Conservation (phyloP, 805 yeast genomes). For the Candida schatavii region DNA sequence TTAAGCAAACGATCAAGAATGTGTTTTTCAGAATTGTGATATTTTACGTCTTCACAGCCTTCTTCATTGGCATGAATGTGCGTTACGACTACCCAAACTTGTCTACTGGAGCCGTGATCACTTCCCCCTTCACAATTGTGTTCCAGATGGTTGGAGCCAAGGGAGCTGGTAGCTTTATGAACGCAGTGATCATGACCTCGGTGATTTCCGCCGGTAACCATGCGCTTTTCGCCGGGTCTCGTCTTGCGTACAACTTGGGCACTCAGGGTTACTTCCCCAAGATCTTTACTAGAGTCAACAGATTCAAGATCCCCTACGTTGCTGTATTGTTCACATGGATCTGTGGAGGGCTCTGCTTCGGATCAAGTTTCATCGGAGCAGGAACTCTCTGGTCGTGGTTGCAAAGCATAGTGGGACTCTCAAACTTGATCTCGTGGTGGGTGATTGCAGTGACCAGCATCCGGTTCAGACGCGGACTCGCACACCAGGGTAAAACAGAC, state of each 20-base stretch:
- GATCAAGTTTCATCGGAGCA: slow-evolving; percentile 53
- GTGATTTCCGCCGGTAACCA: slow-evolving; percentile 56
- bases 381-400: slow-evolving; percentile 55
- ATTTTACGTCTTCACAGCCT: slow-evolving; percentile 36
- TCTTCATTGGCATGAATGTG: slow-evolving; percentile 42
- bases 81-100: slow-evolving; percentile 37
- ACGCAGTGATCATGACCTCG: slow-evolving; percentile 55
- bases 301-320: slow-evolving; percentile 47
- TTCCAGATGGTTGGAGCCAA: slow-evolving; percentile 42
- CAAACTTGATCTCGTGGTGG: slow-evolving; percentile 52
- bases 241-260: slow-evolving; percentile 50
- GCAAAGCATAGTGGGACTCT: slow-evolving; percentile 51
- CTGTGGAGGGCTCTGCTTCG: slow-evolving; percentile 58
- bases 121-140: slow-evolving; percentile 43
- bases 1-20: slow-evolving; percentile 29
- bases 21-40: slow-evolving; percentile 32
- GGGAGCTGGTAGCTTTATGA: slow-evolving; percentile 43
- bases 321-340: slow-evolving; percentile 51
- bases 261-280: slow-evolving; percentile 47
- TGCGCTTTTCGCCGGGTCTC: slow-evolving; percentile 49
- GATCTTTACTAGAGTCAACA: slow-evolving; percentile 39
- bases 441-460: slow-evolving; percentile 48
- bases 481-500: slow-evolving; percentile 40
- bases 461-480: slow-evolving; percentile 47
- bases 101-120: slow-evolving; percentile 23